Base-by-base conservation (phyloP, 2,329 filamentous ascomycete genomes). In the Diaporthe velutina region DNA sequence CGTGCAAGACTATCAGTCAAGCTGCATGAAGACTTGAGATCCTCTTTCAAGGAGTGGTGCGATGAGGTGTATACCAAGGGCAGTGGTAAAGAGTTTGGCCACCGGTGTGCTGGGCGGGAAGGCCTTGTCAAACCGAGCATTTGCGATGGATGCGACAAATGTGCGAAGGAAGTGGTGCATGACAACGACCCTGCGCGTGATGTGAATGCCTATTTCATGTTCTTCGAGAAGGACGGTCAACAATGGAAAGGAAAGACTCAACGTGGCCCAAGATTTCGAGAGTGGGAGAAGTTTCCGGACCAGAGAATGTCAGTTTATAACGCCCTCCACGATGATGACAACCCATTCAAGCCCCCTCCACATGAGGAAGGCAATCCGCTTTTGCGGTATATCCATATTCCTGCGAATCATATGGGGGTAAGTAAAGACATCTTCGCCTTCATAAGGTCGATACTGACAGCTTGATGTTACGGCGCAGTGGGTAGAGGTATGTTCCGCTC, bases 361-460 rank as follows among this genome's bases (percentile, higher is more conserved):
- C 33, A 66, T 15, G 38, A 45, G 2, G 30, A 68, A 1, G 40
- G 52, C 1, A 15, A 45, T 1, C 58, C 15, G 2, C 30, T 35
- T 35, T 4, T 73, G 22, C 48, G 50, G 52, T 68, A 73, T 8
- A 73, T 73, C 8, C 60, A 73, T 28, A n/a, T 73, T 2, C 71
- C 60, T n/a, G 71, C 71, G 10, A 73, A 73, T 33, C 60, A 73
- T 28, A 73, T 68, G 48, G 71, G 61, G 55, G 70, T 72, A 35
- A 72, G 70, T 15, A 4, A 12, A 19, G 8, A 17, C 12, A 1
- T 52, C 1, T 28, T 45, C 1, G 19, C 10, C 15, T 33, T 8
- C 12, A 4, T 12, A 4, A 10, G 5, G 5, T 66, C 19, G 7
- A 30, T 3, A 8, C 55, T 52, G 25, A 72, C 28, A 13, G n/a